These are phyloP conservation scores for Phytophthora brassicae DNA, from an alignment of 352 stramenopile genomes.

Conservation along the genomic window DNA sequence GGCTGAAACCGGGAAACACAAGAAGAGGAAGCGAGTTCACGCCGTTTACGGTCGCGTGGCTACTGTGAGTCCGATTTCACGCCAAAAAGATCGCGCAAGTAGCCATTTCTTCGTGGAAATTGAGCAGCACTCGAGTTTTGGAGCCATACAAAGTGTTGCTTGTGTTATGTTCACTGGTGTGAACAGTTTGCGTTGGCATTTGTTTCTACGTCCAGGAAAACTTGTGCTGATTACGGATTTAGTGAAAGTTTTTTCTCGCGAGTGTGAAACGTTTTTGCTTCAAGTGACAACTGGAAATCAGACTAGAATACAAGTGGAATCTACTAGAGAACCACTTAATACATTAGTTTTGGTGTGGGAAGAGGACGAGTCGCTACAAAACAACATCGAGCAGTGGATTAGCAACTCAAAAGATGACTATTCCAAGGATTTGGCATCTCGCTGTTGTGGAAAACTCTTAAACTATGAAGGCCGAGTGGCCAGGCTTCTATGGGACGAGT, in stretches of 20 bases:
- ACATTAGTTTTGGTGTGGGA: slow-evolving; percentile 39
- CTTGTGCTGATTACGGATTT: slow-evolving; percentile 59
- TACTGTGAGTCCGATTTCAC: slow-evolving; percentile 58
- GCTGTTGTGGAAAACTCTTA: slow-evolving; percentile 26
- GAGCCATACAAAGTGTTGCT: slow-evolving; percentile 33
- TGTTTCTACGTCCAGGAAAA: slow-evolving; percentile 47
- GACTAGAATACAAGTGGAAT: background rate
- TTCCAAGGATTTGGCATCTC: slow-evolving; percentile 6
- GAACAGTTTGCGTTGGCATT: slow-evolving; percentile 38
- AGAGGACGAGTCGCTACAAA: background rate
- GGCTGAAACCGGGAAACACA: slow-evolving; percentile 4
- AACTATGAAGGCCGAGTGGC: slow-evolving; percentile 38
- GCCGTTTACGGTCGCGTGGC: slow-evolving; percentile 49
- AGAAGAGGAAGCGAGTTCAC: slow-evolving; percentile 41
- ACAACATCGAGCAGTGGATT: slow-evolving; percentile 1
- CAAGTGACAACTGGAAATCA: slow-evolving; percentile 34
- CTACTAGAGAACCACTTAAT: background rate
- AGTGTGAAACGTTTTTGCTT: slow-evolving; percentile 65
- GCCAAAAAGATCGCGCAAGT: slow-evolving; percentile 33
- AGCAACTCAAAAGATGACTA: slow-evolving; percentile 6
- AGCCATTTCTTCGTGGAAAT: slow-evolving; percentile 76
- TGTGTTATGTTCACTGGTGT: slow-evolving; percentile 56
- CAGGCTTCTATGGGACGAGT: slow-evolving; percentile 45
- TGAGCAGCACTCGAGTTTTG: slow-evolving; percentile 21
- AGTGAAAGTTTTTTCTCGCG: slow-evolving; percentile 62